Base-by-base conservation (phyloP, 805 yeast species). In the Ogataea henricii region DNA sequence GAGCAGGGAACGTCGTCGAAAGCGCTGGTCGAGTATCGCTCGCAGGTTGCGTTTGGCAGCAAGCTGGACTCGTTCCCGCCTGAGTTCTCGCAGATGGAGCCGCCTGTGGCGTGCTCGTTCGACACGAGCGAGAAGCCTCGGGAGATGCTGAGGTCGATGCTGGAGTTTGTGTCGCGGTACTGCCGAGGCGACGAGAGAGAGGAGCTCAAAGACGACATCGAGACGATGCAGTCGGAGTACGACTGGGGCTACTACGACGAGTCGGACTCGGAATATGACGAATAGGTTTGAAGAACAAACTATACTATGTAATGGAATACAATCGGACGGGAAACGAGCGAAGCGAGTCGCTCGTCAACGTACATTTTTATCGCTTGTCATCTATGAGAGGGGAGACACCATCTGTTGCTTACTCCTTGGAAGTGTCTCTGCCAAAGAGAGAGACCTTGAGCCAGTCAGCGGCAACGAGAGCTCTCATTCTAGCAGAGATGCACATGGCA, bases 401-500 rank as follows among this genome's bases (percentile, higher is more conserved):
- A n/a, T 23, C 26, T 27, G 4, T 13, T 34, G 37, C 21, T 47
- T 54, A 76, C 60, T 77, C 81, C 66, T 77, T 77, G 51, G 81
- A 76, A 51, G 71, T 67, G 64, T 77, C 82, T 70, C 82, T 75
- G 43, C 82, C 82, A 54, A 77, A 77, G 58, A 76, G 57, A 25
- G 77, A 66, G 39, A 77, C 71, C 68, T 77, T 77, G 46, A 69
- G 60, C 82, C 82, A 77, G 60, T 77, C 82, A 47, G 74, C 65
- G 59, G 74, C 71, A 42, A 77, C 78, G 65, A 75, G 69, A 40
- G 76, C 64, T 69, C 77, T 80, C 69, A 73, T 74, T 67, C 73
- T 76, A 42, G 74, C 76, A 26, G 79, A 73, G 54, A 77, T 73
- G 67, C 79, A 75, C 82, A 77, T 77, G 66, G 74, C 70, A 48